A percentile compares a stretch with the other conserved stretches of the same genome.
Conservation (phyloP, 148 eudicot species). For the Rhododendron griersonianum region DNA sequence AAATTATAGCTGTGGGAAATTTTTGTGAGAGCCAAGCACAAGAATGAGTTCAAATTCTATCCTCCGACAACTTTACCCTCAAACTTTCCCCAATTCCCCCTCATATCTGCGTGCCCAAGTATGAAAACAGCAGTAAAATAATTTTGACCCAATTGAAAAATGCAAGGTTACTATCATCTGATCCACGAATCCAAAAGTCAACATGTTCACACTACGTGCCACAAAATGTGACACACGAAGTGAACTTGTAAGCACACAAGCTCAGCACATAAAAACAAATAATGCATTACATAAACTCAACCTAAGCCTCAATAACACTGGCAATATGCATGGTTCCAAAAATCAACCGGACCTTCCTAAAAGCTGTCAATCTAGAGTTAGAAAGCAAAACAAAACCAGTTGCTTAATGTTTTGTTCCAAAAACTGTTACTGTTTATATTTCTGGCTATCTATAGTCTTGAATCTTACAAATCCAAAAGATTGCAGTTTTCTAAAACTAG, state of each 20-base stretch:
- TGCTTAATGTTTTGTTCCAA: not conserved
- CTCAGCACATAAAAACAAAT: not conserved
- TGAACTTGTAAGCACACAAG: not conserved
- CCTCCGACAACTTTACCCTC: not conserved
- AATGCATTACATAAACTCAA: not conserved
- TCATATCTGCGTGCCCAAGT: not conserved
- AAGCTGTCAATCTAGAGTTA: not conserved
- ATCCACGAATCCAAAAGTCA: conserved; percentile 1
- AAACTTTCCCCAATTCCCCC: not conserved
- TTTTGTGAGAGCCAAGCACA: not conserved
- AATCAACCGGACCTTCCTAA: not conserved
- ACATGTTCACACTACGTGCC: not conserved
- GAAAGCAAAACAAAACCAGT: not conserved
- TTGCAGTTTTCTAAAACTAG: not conserved
- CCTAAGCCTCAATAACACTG: too few species aligned
- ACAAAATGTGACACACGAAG: not conserved
- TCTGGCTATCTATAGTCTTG: not conserved
- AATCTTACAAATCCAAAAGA: not conserved
- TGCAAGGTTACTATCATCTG: not conserved
- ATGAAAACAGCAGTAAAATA: conserved; percentile 1
- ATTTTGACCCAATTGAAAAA: not conserved
- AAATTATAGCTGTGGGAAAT: not conserved
- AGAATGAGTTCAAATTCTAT: not conserved
- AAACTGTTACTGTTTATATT: not conserved
- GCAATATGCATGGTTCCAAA: not conserved